phyloP scores from a whole-genome alignment of 257 asterid species.

The Nicotiana knightiana region DNA sequence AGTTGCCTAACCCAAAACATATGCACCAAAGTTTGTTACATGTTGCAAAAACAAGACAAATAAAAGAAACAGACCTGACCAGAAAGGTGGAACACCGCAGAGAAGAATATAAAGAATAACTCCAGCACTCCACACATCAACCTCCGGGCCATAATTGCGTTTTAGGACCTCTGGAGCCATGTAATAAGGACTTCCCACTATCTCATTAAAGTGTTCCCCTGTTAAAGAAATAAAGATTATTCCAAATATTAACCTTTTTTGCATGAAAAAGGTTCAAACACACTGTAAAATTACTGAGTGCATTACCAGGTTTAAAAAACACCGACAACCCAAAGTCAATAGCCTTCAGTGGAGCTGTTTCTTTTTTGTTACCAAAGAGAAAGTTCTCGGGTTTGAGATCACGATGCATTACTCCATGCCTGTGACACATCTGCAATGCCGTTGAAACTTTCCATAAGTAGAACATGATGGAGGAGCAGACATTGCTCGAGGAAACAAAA shows the following conservation, averaged over 20 bases:
- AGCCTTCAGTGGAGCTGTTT: constrained; percentile 54
- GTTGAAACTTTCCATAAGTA: neutral
- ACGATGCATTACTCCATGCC: constrained; percentile 76
- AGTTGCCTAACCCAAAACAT: neutral
- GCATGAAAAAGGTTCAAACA: neutral
- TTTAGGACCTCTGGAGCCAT: constrained; percentile 82
- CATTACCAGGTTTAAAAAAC: constrained; percentile 59
- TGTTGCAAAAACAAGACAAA: constrained; percentile 6
- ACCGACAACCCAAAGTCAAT: constrained; percentile 72
- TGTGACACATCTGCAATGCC: constrained; percentile 50
- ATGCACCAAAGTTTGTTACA: neutral
- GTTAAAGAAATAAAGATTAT: constrained; percentile 3
- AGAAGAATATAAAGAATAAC: constrained; percentile 67
- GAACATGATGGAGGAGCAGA: neutral
- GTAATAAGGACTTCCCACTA: constrained; percentile 83
- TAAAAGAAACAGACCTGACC: constrained; percentile 57
- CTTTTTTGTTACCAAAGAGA: constrained; percentile 61
- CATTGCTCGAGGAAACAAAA: neutral
- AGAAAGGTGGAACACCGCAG: constrained; percentile 77
- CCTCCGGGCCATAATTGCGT: constrained; percentile 65
- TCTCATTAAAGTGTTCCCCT: constrained; percentile 63
- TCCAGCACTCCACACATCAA: constrained; percentile 74
- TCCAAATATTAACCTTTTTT: neutral
- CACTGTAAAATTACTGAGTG: neutral
- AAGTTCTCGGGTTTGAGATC: constrained; percentile 77